A percentile compares a stretch with the other conserved stretches of the same genome.
phyloP scores from a whole-genome alignment of 2,329 filamentous ascomycete genomes.

The Tolypocladium guangdongense region DNA sequence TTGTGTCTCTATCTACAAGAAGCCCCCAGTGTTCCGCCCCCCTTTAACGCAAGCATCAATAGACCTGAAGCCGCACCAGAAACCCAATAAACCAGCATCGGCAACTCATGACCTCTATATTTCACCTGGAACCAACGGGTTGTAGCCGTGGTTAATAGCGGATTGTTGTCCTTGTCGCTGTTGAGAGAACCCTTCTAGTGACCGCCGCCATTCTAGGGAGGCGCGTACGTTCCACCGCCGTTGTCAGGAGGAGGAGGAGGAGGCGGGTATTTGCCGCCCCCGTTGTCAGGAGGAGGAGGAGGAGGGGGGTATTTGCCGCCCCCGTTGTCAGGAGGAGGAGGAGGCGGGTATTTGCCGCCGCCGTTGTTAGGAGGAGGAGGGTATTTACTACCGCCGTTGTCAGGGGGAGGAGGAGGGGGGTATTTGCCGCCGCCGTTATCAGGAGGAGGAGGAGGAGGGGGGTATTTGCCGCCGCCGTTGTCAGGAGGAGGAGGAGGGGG shows the following conservation, averaged over 20 bases:
- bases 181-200: not conserved
- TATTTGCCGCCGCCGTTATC: too few relatives aligned
- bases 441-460: too few relatives aligned
- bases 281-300: not conserved
- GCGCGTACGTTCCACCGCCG: too few relatives aligned
- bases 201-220: not conserved
- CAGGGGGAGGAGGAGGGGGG: too few relatives aligned
- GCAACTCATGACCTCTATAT: not conserved
- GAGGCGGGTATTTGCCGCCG: too few relatives aligned
- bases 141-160: not conserved
- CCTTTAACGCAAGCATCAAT: not conserved
- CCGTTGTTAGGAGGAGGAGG: not conserved
- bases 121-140: not conserved
- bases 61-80: not conserved
- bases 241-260: too few relatives aligned
- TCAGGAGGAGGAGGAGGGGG: not conserved
- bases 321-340: not conserved
- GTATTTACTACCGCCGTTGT: not conserved
- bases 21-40: not conserved
- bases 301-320: not conserved
- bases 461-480: not conserved
- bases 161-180: not conserved
- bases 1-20: not conserved
- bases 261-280: not conserved
- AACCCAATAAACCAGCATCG: not conserved